Percentiles rank a stretch among this genome's conserved stretches.
phyloP scores from a whole-genome alignment of 345 rosid genomes.

The Turnera subulata region DNA sequence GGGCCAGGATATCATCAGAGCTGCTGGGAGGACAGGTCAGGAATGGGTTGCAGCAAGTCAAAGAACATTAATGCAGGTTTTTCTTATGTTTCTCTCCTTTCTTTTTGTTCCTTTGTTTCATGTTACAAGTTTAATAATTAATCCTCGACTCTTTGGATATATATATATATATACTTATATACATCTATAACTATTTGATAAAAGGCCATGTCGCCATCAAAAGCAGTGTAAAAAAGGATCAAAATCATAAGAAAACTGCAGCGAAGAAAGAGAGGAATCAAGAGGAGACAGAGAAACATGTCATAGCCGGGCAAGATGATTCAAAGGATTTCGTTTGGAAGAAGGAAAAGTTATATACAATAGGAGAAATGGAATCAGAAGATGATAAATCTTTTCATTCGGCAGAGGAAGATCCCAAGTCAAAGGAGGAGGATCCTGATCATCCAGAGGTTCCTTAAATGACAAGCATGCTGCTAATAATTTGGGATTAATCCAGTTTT shows the following conservation, averaged over 20 bases:
- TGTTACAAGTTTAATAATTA: no score
- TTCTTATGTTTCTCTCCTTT: not conserved
- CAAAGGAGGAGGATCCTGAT: slow-evolving; percentile 3
- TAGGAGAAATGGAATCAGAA: slow-evolving; percentile 12
- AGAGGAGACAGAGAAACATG: not conserved
- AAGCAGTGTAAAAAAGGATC: not conserved
- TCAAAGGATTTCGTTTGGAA: not conserved
- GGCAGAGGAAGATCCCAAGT: not conserved
- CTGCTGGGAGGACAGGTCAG: not conserved
- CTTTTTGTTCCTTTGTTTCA: no score
- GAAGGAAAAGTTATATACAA: slow-evolving; percentile 6
- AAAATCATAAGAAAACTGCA: not conserved
- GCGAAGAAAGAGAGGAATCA: not conserved
- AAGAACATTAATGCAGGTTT: slow-evolving; percentile 3
- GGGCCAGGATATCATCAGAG: not conserved
- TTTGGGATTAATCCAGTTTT: no score
- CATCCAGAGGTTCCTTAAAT: no score
- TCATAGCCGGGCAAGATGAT: not conserved
- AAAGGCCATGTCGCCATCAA: not conserved
- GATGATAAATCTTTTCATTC: slow-evolving; percentile 10
- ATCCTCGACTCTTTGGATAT: no score
- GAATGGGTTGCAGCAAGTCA: slow-evolving; percentile 19
- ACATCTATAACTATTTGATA: no score
- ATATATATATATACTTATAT: no score
- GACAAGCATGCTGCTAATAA: no score